Conservation (phyloP, 1,139 yeast species). For the Geotrichum carabidarum region DNA sequence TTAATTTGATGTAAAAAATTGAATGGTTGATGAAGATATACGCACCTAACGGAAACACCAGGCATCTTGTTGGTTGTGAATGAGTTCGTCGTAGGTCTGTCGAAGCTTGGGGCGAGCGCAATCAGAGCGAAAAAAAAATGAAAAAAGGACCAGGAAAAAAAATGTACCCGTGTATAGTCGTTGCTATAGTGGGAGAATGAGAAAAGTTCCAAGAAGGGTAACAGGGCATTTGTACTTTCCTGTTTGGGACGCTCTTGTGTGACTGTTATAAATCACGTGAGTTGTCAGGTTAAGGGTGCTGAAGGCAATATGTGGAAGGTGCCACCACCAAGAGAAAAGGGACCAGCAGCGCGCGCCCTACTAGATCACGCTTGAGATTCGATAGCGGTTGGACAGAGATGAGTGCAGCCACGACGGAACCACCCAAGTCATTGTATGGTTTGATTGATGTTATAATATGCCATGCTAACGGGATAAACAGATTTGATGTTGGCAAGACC, state of each 20-base stretch:
- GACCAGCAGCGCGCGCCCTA: neutral
- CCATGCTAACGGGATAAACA: neutral
- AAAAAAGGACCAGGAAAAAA: conserved; percentile 9
- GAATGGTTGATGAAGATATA: conserved; percentile 28
- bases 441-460: neutral
- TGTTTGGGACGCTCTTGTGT: neutral
- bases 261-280: neutral
- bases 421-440: conserved; percentile 12
- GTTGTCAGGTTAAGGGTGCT: neutral
- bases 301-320: neutral
- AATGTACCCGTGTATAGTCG: neutral
- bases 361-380: neutral
- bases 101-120: conserved; percentile 18
- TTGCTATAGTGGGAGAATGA: neutral
- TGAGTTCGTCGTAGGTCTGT: conserved; percentile 13
- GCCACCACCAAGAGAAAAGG: neutral
- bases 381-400: neutral
- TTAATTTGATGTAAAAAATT: no score
- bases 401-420: conserved; percentile 6
- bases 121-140: conserved; percentile 12
- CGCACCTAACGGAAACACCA: conserved; percentile 98
- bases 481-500: conserved; percentile 28
- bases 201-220: neutral
- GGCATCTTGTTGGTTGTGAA: conserved; percentile 59
- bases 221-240: neutral